phyloP scores from a whole-genome alignment of 108 stramenopile genomes.

The Skeletonema marinoi region DNA sequence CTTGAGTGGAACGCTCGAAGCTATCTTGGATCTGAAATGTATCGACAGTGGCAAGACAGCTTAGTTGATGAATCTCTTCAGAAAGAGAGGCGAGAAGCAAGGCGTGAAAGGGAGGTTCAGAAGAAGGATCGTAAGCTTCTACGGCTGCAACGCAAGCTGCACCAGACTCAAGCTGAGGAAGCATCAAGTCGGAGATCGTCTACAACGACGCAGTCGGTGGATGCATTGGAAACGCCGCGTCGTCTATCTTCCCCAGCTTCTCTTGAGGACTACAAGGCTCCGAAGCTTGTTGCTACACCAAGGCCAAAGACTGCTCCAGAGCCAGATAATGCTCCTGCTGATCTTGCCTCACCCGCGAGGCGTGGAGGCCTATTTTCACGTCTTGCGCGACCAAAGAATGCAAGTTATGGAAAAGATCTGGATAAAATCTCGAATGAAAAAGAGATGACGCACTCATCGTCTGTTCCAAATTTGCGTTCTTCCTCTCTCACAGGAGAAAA shows the following conservation, averaged over 20 bases:
- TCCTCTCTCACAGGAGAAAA: neutral
- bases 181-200: conserved; percentile 14
- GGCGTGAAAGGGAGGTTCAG: conserved; percentile 30
- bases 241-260: conserved; percentile 1
- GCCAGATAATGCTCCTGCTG: conserved; percentile 11
- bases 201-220: neutral
- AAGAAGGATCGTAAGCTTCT: conserved; percentile 62
- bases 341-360: neutral
- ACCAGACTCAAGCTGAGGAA: conserved; percentile 46
- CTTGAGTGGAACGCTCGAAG: conserved; percentile 65
- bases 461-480: conserved; percentile 24
- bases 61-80: conserved; percentile 63
- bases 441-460: conserved; percentile 14
- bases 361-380: conserved; percentile 41
- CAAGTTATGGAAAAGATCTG: conserved; percentile 23
- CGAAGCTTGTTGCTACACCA: neutral
- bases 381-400: conserved; percentile 26
- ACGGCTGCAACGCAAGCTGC: conserved; percentile 68
- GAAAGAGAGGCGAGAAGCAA: conserved; percentile 54
- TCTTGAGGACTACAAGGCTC: neutral
- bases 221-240: neutral
- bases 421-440: conserved; percentile 18
- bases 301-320: neutral
- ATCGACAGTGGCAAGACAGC: conserved; percentile 72
- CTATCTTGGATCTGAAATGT: conserved; percentile 80